These are phyloP conservation scores for Trypanosomatidae sp. DNA, from an alignment of 208 protist genomes.

Conservation along the genomic window DNA sequence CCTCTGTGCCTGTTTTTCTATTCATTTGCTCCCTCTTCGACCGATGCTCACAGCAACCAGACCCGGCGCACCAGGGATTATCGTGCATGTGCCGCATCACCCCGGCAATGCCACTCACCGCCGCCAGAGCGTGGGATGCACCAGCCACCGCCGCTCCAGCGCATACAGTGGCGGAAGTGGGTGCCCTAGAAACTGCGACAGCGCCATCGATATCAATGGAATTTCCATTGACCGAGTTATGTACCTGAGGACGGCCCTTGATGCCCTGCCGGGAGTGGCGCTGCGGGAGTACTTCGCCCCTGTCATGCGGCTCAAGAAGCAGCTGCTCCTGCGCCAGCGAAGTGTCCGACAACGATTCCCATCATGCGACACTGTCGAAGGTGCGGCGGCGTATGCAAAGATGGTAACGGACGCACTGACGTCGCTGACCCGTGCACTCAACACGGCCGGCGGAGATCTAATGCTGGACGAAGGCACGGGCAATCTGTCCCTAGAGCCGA, in stretches of 20 bases:
- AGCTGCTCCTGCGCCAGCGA: constrained; percentile 37
- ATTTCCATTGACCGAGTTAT: constrained; percentile 65
- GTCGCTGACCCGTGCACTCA: constrained; percentile 50
- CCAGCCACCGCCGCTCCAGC: constrained; percentile 10
- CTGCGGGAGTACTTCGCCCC: constrained; percentile 75
- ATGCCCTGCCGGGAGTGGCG: constrained; percentile 57
- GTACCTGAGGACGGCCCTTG: constrained; percentile 84
- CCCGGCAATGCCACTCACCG: constrained; percentile 4
- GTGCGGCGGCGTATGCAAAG: constrained; percentile 31
- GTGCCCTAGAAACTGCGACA: background rate
- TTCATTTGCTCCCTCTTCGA: background rate
- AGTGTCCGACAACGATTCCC: constrained; percentile 36
- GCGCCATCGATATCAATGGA: constrained; percentile 17
- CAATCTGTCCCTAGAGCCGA: constrained; percentile 48
- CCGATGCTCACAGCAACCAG: constrained; percentile 4
- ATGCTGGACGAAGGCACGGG: constrained; percentile 33
- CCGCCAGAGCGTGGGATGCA: constrained; percentile 15
- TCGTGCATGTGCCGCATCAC: background rate
- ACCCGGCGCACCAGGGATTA: constrained; percentile 1
- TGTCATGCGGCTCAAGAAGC: constrained; percentile 59
- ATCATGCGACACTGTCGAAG: constrained; percentile 4
- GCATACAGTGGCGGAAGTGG: background rate
- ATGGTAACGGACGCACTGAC: constrained; percentile 38
- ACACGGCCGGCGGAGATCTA: constrained; percentile 42
- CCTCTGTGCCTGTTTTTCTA: background rate